These are phyloP conservation scores for Diphasiastrum complanatum DNA, from an alignment of 83 land plant species.

Conservation along the genomic window DNA sequence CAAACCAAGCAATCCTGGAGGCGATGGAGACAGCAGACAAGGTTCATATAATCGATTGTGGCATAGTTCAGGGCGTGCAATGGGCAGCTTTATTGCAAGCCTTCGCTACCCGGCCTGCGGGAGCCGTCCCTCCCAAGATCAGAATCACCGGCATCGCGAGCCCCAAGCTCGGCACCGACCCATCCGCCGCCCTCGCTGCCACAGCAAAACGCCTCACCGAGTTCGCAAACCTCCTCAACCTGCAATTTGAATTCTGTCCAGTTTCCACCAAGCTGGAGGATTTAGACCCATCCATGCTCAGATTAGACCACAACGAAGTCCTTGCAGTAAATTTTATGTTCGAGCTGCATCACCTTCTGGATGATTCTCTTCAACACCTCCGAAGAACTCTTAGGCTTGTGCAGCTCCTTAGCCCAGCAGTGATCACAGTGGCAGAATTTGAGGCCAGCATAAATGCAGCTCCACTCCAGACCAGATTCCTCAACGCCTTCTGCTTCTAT, in stretches of 20 bases:
- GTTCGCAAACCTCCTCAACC: background rate
- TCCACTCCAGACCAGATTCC: background rate
- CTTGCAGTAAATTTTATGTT: slow-evolving; percentile 2
- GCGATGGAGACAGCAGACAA: background rate
- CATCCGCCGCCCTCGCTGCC: background rate
- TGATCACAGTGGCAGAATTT: background rate
- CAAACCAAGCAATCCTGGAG: background rate
- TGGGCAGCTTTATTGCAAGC: slow-evolving; percentile 1
- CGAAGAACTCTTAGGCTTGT: background rate
- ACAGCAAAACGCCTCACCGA: background rate
- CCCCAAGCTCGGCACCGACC: background rate
- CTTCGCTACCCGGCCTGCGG: background rate
- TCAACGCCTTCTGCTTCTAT: background rate
- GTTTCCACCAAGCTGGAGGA: background rate
- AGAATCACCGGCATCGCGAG: background rate
- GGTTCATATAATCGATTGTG: background rate
- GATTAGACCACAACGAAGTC: background rate
- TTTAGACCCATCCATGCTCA: background rate
- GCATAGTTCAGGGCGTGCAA: background rate
- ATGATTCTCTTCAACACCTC: background rate
- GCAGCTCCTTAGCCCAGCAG: background rate
- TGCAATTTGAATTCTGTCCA: background rate
- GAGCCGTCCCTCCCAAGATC: background rate
- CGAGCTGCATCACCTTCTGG: background rate
- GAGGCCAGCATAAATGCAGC: background rate